Evolutionary conservation across 805 yeast species (phyloP).

Genomic region (Ogataea henricii): DNA sequence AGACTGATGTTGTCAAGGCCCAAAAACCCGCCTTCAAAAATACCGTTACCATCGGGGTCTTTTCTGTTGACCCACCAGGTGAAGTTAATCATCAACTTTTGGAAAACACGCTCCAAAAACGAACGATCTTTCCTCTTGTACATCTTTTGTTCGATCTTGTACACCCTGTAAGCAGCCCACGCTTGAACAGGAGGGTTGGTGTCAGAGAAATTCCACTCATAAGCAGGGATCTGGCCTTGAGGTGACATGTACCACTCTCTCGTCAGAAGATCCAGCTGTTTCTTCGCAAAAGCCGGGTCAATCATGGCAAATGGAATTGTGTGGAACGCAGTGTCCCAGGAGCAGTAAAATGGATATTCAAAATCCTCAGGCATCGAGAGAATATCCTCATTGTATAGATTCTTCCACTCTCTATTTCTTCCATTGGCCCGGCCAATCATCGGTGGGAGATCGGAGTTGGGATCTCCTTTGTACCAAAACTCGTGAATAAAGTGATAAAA

Average conservation of each 20-base stretch:
- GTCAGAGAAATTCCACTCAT: constrained; percentile 94
- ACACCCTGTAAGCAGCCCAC: constrained; percentile 88
- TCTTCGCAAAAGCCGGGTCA: constrained; percentile 89
- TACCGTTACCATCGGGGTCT: constrained; percentile 81
- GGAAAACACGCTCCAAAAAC: constrained; percentile 90
- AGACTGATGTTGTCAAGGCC: constrained; percentile 93
- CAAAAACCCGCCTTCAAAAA: constrained; percentile 91
- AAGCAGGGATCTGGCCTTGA: constrained; percentile 95
- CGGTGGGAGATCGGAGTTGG: constrained; percentile 71
- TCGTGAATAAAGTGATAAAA: constrained; percentile 83
- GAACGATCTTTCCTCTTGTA: constrained; percentile 79
- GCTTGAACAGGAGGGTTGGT: constrained; percentile 99
- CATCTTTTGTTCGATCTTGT: constrained; percentile 82
- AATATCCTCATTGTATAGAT: constrained; percentile 83
- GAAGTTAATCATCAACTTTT: constrained; percentile 82
- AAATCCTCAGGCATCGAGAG: constrained; percentile 91
- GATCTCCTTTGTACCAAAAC: constrained; percentile 88
- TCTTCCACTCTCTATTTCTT: constrained; percentile 88
- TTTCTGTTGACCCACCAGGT: constrained; percentile 98
- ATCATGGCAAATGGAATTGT: constrained; percentile 91
- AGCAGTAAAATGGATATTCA: constrained; percentile 95
- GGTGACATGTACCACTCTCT: constrained; percentile 99
- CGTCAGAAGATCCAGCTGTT: constrained; percentile 79
- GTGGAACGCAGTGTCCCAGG: constrained; percentile 97
- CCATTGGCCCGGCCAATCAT: constrained; percentile 80